Conservation (phyloP, 768 basidiomycete genomes). For the Auricularia sp. region DNA sequence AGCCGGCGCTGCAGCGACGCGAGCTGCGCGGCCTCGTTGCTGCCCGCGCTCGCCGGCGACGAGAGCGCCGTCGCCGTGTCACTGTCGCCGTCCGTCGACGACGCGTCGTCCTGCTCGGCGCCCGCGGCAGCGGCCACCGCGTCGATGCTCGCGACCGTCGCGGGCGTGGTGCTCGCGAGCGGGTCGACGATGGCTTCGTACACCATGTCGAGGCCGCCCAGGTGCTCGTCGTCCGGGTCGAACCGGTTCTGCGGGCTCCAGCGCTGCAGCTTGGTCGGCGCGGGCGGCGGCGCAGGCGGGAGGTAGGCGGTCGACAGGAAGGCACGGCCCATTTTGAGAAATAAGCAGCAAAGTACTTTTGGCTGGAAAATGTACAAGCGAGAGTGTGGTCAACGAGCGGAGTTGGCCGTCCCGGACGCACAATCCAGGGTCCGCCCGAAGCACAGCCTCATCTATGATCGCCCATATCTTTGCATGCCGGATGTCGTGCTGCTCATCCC, state of each 20-base stretch:
- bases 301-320: constrained; percentile 41
- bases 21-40: background rate
- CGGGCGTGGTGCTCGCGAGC: background rate
- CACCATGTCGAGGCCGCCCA: constrained; percentile 43
- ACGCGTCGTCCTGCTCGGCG: background rate
- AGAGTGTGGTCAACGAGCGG: too few species aligned
- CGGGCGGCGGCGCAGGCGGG: constrained; percentile 29
- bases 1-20: background rate
- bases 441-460: too few species aligned
- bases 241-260: constrained; percentile 62
- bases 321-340: constrained; percentile 43
- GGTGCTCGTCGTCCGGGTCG: constrained; percentile 74
- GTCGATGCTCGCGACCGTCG: background rate
- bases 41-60: background rate
- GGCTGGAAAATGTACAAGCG: too few species aligned
- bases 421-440: too few species aligned
- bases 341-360: background rate
- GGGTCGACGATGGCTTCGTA: constrained; percentile 55
- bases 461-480: too few species aligned
- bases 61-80: background rate
- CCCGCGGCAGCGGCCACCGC: background rate
- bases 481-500: too few species aligned
- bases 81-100: background rate
- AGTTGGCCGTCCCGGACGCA: too few species aligned
- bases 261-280: constrained; percentile 32